Conservation (phyloP, 768 basidiomycete genomes). For the Hygrocybe punicea region DNA sequence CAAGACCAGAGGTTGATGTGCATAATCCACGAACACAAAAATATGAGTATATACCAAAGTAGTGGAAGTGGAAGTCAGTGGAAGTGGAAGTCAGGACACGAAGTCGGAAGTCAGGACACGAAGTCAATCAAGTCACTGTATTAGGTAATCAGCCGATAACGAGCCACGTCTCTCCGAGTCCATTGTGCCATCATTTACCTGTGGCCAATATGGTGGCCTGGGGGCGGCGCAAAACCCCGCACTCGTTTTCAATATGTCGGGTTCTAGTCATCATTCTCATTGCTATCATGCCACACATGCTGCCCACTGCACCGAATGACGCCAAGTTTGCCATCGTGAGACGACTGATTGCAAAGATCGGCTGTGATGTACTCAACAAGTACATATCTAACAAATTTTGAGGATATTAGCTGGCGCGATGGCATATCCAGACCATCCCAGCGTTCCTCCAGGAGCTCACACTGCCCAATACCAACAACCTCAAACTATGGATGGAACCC, state of each 20-base stretch:
- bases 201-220: background rate
- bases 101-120: too few species aligned
- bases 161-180: background rate
- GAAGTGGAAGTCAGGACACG: background rate
- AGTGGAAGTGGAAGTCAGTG: background rate
- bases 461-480: too few species aligned
- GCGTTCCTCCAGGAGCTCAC: background rate
- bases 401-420: background rate
- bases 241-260: conserved; percentile 22
- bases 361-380: background rate
- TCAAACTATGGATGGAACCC: too few species aligned
- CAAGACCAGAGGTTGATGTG: background rate
- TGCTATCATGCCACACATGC: background rate
- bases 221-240: background rate
- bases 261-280: conserved; percentile 21
- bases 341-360: background rate
- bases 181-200: background rate
- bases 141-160: background rate
- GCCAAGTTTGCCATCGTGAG: background rate
- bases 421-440: background rate
- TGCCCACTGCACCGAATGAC: background rate
- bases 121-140: background rate
- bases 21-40: too few species aligned
- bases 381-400: background rate
- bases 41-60: background rate